Percentiles rank a stretch among this genome's conserved stretches.
phyloP scores from a whole-genome alignment of 2,329 filamentous ascomycete genomes.

The Nemania sp. region DNA sequence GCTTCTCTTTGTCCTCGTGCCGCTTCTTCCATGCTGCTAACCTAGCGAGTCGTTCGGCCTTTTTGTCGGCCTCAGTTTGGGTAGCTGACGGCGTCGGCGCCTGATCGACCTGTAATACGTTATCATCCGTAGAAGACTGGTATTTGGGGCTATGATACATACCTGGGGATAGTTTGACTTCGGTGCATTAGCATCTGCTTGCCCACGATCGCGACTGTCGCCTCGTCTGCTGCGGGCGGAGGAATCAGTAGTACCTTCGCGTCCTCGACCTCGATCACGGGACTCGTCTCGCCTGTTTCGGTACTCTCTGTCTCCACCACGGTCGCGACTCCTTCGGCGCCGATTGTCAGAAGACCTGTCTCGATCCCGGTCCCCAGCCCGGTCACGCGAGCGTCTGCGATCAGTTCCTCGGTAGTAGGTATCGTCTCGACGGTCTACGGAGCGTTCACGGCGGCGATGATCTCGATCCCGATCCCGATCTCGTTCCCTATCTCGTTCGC shows the following conservation, averaged over 20 bases:
- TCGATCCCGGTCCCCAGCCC: constrained; percentile 63
- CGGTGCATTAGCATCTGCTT: constrained; percentile 61
- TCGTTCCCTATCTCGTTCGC: constrained; percentile 57
- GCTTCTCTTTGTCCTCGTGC: constrained; percentile 81
- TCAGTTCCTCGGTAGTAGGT: constrained; percentile 70
- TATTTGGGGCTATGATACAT: constrained; percentile 49
- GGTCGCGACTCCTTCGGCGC: constrained; percentile 73
- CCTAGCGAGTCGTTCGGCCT: constrained; percentile 83
- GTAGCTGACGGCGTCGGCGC: constrained; percentile 64
- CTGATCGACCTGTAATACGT: constrained; percentile 58
- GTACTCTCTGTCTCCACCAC: constrained; percentile 66
- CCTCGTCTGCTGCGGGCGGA: constrained; percentile 74
- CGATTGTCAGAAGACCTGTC: constrained; percentile 69
- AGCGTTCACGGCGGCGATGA: constrained; percentile 77
- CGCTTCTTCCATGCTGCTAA: constrained; percentile 94
- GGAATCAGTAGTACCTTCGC: constrained; percentile 79
- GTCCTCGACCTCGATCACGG: constrained; percentile 72
- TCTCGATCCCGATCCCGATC: constrained; percentile 65
- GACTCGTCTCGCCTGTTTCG: constrained; percentile 79
- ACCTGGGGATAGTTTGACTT: constrained; percentile 69
- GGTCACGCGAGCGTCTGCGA: constrained; percentile 73
- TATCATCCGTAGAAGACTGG: constrained; percentile 37
- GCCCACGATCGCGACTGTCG: constrained; percentile 68
- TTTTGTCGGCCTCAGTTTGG: constrained; percentile 78
- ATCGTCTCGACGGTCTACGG: constrained; percentile 74